phyloP scores from a whole-genome alignment of 1,139 yeast genomes.

The Spathaspora sp. region DNA sequence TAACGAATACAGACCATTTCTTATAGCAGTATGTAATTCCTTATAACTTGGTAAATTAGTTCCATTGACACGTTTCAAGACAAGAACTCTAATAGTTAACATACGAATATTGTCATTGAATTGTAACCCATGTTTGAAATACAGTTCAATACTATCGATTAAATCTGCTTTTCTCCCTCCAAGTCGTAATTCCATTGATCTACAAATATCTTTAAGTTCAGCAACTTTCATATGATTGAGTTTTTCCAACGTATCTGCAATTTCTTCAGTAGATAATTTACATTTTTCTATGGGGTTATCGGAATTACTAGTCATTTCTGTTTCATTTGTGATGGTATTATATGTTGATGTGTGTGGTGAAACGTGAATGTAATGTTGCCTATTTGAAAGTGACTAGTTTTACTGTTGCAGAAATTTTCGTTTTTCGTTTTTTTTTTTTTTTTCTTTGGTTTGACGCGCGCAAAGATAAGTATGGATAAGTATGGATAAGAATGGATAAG shows the following conservation, averaged over 20 bases:
- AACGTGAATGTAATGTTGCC: not conserved
- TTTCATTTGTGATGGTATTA: not conserved
- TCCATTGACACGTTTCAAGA: slow-evolving; percentile 34
- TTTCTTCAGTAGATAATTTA: slow-evolving; percentile 12
- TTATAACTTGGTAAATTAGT: slow-evolving; percentile 39
- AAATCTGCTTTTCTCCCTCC: slow-evolving; percentile 55
- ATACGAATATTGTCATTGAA: slow-evolving; percentile 40
- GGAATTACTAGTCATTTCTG: not conserved
- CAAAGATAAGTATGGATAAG: too few species aligned
- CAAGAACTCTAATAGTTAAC: slow-evolving; percentile 42
- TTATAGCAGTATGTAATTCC: slow-evolving; percentile 25
- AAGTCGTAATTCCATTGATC: slow-evolving; percentile 43
- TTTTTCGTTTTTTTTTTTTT: too few species aligned
- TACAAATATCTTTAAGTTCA: slow-evolving; percentile 44
- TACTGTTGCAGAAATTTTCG: too few species aligned
- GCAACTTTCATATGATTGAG: slow-evolving; percentile 20
- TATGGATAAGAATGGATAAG: too few species aligned
- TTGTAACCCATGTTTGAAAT: slow-evolving; percentile 34
- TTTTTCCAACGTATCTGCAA: slow-evolving; percentile 15
- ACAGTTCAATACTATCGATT: slow-evolving; percentile 43
- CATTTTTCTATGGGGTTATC: not conserved
- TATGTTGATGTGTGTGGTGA: not conserved
- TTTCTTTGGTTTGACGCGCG: not conserved
- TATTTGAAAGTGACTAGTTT: too few species aligned
- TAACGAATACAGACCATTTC: slow-evolving; percentile 18